Base-by-base conservation (phyloP, 1,284 basidiomycete species). In the Leccinum solheimii region DNA sequence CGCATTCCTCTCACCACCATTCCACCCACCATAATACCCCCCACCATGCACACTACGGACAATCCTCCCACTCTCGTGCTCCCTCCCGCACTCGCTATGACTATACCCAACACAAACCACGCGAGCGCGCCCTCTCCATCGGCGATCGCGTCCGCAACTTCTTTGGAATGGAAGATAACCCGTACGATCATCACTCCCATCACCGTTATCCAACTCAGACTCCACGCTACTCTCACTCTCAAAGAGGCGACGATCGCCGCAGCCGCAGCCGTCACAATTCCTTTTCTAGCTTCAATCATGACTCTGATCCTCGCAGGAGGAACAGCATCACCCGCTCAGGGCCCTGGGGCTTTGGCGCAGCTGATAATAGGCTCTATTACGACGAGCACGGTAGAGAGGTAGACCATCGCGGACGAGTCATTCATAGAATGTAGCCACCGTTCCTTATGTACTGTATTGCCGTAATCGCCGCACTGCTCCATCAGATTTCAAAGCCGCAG, bases 401-500 rank as follows among this genome's bases (percentile, higher is more conserved):
- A 13, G 71, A 72, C 55, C 61, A 65, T 21, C 68, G n/a, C 23
- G 71, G 71, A 38, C 62, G 71, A 16, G 56, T 61, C 43, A 67
- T 72, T 16, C 63, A 74, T 36, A 70, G 72, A 57, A 74, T 67
- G 63, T 72, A 73, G 56, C 19, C 48, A 23, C 40, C n/a, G 9
- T 43, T 2, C 5, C 5, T 43, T 43, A 19, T 45, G 19, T 45
- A 45, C 19, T 45, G 19, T 45, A 45, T 21, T 45, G n/a, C 14
- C 49, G 23, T 62, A 55, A 49, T 30, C 19, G 2, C 14, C 30
- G 34, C 36, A 54, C 34, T 30, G 14, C 19, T 27, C 5, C 38
- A 14, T 36, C 34, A 34, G 11, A 43, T 43, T 26, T 64, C 55
- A 74, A 3, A 83, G 73, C 61, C 76, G 79, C 58, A 86, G 81